These are phyloP conservation scores for Pseudogymnoascus sp. DNA, from an alignment of 2,329 filamentous ascomycete genomes.

Conservation along the genomic window DNA sequence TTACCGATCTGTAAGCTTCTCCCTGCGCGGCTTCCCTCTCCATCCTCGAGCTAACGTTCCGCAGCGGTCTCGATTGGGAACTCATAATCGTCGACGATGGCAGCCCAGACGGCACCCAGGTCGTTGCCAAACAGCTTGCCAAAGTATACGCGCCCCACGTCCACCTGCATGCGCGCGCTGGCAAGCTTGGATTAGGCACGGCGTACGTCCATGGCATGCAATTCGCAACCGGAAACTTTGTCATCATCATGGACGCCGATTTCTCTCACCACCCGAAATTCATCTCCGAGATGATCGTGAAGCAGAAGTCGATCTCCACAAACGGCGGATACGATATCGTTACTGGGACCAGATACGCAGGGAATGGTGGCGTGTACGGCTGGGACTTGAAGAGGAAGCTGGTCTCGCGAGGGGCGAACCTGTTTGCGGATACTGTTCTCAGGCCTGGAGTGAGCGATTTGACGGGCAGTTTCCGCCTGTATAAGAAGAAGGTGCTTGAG, in stretches of 20 bases:
- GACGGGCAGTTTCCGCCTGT: conserved; percentile 88
- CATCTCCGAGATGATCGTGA: conserved; percentile 85
- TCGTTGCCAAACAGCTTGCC: conserved; percentile 82
- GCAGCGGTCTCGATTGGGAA: conserved; percentile 72
- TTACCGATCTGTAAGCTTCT: conserved; percentile 67
- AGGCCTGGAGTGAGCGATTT: conserved; percentile 90
- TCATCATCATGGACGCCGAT: conserved; percentile 99
- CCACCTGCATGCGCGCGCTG: conserved; percentile 75
- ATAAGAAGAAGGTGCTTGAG: conserved; percentile 83
- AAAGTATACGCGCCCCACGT: conserved; percentile 75
- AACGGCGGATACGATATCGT: conserved; percentile 85
- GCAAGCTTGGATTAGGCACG: conserved; percentile 94
- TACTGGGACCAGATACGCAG: conserved; percentile 92
- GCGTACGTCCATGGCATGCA: conserved; percentile 93
- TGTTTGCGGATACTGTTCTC: conserved; percentile 91
- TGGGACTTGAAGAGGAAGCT: conserved; percentile 73
- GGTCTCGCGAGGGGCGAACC: conserved; percentile 76
- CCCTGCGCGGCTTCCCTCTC: conserved; percentile 17
- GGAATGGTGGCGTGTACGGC: conserved; percentile 80
- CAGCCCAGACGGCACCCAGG: conserved; percentile 90
- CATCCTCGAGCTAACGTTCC: not conserved
- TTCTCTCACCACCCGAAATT: conserved; percentile 99
- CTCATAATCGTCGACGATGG: conserved; percentile 97
- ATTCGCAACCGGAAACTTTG: conserved; percentile 83
- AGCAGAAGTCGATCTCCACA: conserved; percentile 49